phyloP scores from a whole-genome alignment of 305 asterid genomes.

The Fraxinus paxiana region DNA sequence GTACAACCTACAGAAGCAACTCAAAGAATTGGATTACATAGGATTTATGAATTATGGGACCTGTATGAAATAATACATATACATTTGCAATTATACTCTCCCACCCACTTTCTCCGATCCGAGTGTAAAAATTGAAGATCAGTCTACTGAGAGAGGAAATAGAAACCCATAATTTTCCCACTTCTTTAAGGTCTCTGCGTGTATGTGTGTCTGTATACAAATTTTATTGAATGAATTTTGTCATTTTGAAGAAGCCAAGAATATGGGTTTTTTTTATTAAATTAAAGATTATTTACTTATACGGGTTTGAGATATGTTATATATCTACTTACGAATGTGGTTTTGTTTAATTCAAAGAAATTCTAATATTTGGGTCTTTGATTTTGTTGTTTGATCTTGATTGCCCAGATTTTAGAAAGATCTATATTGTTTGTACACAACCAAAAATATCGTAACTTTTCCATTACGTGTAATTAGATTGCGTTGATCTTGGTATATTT shows the following conservation, averaged over 20 bases:
- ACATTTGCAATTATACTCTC: background rate
- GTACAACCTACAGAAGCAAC: conserved; percentile 11
- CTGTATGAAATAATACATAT: background rate
- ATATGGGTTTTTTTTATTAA: background rate
- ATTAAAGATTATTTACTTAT: background rate
- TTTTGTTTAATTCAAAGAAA: background rate
- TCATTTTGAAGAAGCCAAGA: background rate
- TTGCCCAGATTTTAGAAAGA: background rate
- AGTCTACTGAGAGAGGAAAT: background rate
- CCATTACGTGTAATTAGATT: background rate
- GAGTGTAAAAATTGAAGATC: background rate
- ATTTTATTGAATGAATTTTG: conserved; percentile 1
- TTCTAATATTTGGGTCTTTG: background rate
- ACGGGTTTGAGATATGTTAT: background rate
- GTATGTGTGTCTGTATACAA: background rate
- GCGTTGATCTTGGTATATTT: background rate
- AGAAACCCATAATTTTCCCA: background rate
- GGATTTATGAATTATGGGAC: background rate
- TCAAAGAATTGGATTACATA: background rate
- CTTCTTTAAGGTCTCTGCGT: background rate
- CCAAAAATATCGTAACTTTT: background rate
- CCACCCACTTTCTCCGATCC: background rate
- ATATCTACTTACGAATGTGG: background rate
- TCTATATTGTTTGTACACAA: background rate
- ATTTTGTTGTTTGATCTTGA: conserved; percentile 12